Percentiles rank a stretch among this genome's conserved stretches.
These are phyloP conservation scores for Samsoniella hepiali DNA, from an alignment of 2,329 filamentous ascomycete species.

Conservation along the genomic window DNA sequence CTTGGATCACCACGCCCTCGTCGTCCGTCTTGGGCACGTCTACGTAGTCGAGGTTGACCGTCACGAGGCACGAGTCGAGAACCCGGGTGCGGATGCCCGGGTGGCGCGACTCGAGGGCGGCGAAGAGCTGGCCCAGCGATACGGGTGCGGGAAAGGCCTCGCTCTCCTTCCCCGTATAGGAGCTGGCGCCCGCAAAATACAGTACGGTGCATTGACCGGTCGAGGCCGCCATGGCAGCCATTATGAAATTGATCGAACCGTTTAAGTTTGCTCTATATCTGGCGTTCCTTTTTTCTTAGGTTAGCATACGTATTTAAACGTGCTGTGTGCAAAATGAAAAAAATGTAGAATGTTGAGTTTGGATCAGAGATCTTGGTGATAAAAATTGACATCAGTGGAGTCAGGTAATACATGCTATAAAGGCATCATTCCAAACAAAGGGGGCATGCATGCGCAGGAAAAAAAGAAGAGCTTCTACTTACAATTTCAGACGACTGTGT, in stretches of 20 bases:
- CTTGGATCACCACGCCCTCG: conserved; percentile 53
- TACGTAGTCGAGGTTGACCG: conserved; percentile 78
- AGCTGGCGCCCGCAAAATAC: conserved; percentile 75
- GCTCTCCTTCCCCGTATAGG: conserved; percentile 64
- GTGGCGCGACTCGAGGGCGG: conserved; percentile 65
- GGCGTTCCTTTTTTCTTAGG: background rate
- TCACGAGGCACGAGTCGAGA: conserved; percentile 70
- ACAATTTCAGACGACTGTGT: conserved; percentile 30
- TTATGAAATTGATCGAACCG: conserved; percentile 16
- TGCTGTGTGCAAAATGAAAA: conserved; percentile 1
- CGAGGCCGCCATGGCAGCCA: conserved; percentile 45
- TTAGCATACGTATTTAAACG: conserved; percentile 24
- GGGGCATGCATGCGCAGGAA: background rate
- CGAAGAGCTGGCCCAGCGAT: conserved; percentile 59
- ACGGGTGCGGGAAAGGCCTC: conserved; percentile 67
- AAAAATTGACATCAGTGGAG: conserved; percentile 55
- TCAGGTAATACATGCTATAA: conserved; percentile 60
- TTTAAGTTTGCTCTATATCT: background rate
- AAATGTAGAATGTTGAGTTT: conserved; percentile 22
- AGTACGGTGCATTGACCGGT: conserved; percentile 71
- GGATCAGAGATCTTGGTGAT: conserved; percentile 72
- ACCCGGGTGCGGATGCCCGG: conserved; percentile 66
- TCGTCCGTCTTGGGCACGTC: conserved; percentile 54
- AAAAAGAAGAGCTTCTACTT: conserved; percentile 24
- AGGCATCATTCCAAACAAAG: conserved; percentile 47